Base-by-base conservation (phyloP, 768 basidiomycete species). In the Heimioporus sp. region DNA sequence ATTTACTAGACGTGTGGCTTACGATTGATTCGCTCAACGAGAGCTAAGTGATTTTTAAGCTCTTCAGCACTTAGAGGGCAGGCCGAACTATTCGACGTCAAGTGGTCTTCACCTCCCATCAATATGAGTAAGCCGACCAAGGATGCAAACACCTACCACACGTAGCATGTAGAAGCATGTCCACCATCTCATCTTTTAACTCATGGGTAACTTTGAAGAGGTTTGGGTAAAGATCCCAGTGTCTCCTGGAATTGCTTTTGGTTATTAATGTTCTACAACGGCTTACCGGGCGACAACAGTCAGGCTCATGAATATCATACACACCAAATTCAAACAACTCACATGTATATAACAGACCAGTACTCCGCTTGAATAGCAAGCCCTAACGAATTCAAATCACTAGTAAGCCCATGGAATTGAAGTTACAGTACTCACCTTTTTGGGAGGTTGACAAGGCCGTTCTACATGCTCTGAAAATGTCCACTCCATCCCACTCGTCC, bases 401-500 rank as follows among this genome's bases (percentile, higher is more conserved):
- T 46, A 21, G 10, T 38, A 28, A 43, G 10, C 19, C n/a, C 7
- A 8, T 10, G 0, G 36, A 2, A 12, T 15, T 12, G 52, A 4
- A 4, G n/a, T 2, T 2, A 5, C 20, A 5, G 21, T 35, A n/a
- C 34, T 43, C 21, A 65, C 67, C 63, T 60, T 65, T 63, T 43
- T 69, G 67, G 2, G 61, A 42, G 43, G 34, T 12, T 1, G 55
- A 64, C 16, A 62, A 16, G 5, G 24, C 24, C 24, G 24, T 28
- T 44, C 17, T 52, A 41, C 67, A 67, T 8, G 62, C 58, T 20
- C 30, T 34, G 24, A 71, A 57, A 30, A 82, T 59, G 5, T 63
- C 48, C 0, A 48, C 37, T 1, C 73, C 70, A 0, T 74, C 60
- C 49, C 73, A 78, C 0, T 68, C 56, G 40, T 83, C 75, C 34